Base-by-base conservation (phyloP, 2,329 filamentous ascomycete genomes). In the Dactylellina cionopaga region DNA sequence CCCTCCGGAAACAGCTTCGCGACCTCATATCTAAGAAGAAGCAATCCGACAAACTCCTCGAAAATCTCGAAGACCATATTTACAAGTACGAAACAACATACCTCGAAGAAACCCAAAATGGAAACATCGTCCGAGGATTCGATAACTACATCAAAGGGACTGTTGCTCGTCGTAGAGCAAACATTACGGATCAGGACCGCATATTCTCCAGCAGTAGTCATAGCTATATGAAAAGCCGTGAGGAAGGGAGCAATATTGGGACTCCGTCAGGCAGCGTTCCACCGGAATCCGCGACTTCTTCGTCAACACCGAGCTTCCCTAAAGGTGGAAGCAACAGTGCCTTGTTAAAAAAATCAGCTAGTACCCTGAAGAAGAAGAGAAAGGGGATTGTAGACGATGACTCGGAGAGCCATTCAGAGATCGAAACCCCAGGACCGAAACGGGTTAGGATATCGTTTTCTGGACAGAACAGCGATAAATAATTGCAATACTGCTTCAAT, bases 81-180 rank as follows among this genome's bases (percentile, higher is more conserved):
- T 88, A 86, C 79, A 88, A 90, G 75, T 90, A 92, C 78, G 95
- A 99, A 80, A 88, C 89, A 66, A 86, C 89, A 15, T 99, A 99
- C 80, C 88, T 99, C 55, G 94, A 98, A 80, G 92, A 92, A 78
- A 96, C 92, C 3, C 89, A 89, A 11, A 88, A 85, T 77, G 95
- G 95, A 44, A 99, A 99, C 82, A 98, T 99, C 79, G 94, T 99
- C 80, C 92, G 91, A 51, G 95, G 95, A 19, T 99, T 99, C 80
- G 95, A 99, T 80, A 96, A 92, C 79, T 99, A 98, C 82, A 96
- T 96, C 84, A 99, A 99, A 81, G 93, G 92, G 60, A 86, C 85
- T 15, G 85, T 87, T 6, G 86, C 87, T n/a, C 84, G 90, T 78
- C 86, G 88, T 77, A 87, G 90, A 80, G 84, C 85, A 22, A 86